Evolutionary conservation across 345 rosid genomes (phyloP).

Genomic region (Camelina laxa): DNA sequence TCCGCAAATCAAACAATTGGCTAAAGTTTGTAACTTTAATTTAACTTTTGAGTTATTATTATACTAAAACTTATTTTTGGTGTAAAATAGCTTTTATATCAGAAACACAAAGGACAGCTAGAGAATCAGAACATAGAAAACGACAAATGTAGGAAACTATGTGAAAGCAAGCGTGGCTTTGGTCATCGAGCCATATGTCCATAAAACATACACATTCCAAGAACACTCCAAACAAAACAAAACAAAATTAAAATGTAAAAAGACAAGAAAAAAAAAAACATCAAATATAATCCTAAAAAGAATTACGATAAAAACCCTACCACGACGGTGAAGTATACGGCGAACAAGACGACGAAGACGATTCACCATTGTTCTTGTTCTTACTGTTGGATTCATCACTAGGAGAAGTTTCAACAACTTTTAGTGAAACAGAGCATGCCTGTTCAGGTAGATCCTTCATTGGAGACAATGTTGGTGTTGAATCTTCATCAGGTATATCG

Average conservation of each 20-base stretch:
- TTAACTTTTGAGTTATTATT: slow-evolving; percentile 6
- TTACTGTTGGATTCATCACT: slow-evolving; percentile 53
- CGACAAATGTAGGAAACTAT: slow-evolving; percentile 43
- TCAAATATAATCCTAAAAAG: not conserved
- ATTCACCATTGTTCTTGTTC: slow-evolving; percentile 44
- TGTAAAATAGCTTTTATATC: slow-evolving; percentile 13
- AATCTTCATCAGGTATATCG: slow-evolving; percentile 6
- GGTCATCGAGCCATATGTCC: slow-evolving; percentile 42
- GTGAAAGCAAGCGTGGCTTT: slow-evolving; percentile 41
- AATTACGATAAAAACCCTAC: slow-evolving; percentile 44
- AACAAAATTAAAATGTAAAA: not conserved
- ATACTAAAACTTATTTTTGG: not conserved
- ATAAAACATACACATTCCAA: slow-evolving; percentile 40
- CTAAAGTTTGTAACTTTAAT: slow-evolving; percentile 30
- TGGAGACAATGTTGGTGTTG: slow-evolving; percentile 81
- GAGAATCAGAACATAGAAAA: slow-evolving; percentile 31
- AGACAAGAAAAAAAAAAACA: not conserved
- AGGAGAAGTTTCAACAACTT: slow-evolving; percentile 57
- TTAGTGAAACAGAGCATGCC: slow-evolving; percentile 76
- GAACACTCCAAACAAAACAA: slow-evolving; percentile 23
- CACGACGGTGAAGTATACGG: slow-evolving; percentile 88
- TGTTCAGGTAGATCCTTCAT: slow-evolving; percentile 83
- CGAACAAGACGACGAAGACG: slow-evolving; percentile 72
- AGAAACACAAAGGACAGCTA: not conserved
- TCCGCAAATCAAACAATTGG: not conserved